Evolutionary conservation across 331 rosid species (phyloP), one percentile per base, ranked within the genome.

Genomic region (Dryas integrifolia): DNA sequence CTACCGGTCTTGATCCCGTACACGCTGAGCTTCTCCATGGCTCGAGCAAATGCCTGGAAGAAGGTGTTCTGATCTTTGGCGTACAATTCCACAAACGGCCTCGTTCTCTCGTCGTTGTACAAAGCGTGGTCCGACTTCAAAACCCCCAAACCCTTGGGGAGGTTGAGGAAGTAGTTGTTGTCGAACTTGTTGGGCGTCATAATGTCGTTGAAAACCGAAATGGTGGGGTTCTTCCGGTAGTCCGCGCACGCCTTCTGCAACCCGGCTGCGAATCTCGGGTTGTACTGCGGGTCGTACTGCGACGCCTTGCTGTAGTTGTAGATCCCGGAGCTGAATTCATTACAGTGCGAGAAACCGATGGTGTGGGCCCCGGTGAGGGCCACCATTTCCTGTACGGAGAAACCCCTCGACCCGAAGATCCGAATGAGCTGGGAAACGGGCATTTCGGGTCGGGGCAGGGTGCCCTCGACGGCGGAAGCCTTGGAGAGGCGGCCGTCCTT

Each of bases 111-210:
- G 70, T 92, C 92, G 30, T 52, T 68, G 52, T 68, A 81, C 75
- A 92, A 77, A 0, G 84, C 90, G 53, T 80, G 97, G 65, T 92
- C 96, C 4, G 98, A 90, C 49, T 69, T 90, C 85, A 92, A 69
- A 9, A 92, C 81, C 7, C 96, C 97, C 64, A 90, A 67, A 0
- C 97, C 97, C 40, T 83, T 87, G 0, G 86, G 91, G 3, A 92
- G 82, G 70, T 92, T 92, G 89, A 90, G 91, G 86, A 69, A 92
- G 65, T 90, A 90, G 43, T 80, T 76, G 58, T 92, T 92, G 44
- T 89, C 98, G 74, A 92, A 88, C 65, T 92, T 92, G 82, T 85
- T 90, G 0, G 98, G 98, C 1, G 96, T 88, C 96, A 92, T 88
- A 0, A 90, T 45, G 40, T 92, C 98, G 30, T 92, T 92, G 47